Conservation (phyloP, 2,329 filamentous ascomycete genomes). For the Neopestalotiopsis sp. region DNA sequence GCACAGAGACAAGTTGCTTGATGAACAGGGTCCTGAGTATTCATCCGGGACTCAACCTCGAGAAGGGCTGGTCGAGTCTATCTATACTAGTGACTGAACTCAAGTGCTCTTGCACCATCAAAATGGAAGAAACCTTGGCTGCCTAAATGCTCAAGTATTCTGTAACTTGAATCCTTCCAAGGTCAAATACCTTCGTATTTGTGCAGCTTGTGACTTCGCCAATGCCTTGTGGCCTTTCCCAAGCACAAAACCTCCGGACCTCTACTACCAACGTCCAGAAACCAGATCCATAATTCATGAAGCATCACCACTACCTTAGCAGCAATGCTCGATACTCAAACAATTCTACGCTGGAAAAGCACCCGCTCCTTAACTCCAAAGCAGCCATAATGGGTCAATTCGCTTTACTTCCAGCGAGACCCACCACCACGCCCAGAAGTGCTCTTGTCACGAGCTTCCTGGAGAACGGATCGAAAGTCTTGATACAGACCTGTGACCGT, state of each 20-base stretch:
- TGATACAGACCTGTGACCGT: conserved; percentile 67
- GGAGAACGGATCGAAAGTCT: conserved; percentile 69
- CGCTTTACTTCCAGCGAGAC: conserved; percentile 17
- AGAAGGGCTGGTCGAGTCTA: too few relatives aligned
- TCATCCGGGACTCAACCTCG: not conserved
- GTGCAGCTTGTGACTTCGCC: too few relatives aligned
- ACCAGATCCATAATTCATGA: not conserved
- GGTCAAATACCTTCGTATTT: too few relatives aligned
- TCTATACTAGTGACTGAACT: too few relatives aligned
- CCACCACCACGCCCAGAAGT: conserved; percentile 34
- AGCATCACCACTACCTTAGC: not conserved
- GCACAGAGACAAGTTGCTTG: not conserved
- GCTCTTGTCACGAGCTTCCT: conserved; percentile 57
- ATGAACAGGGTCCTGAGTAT: not conserved
- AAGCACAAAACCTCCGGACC: not conserved
- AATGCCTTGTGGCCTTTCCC: not conserved
- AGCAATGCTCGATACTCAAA: too few relatives aligned
- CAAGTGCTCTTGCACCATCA: too few relatives aligned
- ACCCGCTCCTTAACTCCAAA: too few relatives aligned
- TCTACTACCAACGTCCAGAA: not conserved
- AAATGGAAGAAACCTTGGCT: too few relatives aligned
- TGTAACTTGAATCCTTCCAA: too few relatives aligned
- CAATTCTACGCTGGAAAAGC: too few relatives aligned
- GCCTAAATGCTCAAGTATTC: too few relatives aligned
- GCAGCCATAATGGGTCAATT: too few relatives aligned